Base-by-base conservation (phyloP, 176 grass and related monocot species). In the Rhynchospora tenuis region DNA sequence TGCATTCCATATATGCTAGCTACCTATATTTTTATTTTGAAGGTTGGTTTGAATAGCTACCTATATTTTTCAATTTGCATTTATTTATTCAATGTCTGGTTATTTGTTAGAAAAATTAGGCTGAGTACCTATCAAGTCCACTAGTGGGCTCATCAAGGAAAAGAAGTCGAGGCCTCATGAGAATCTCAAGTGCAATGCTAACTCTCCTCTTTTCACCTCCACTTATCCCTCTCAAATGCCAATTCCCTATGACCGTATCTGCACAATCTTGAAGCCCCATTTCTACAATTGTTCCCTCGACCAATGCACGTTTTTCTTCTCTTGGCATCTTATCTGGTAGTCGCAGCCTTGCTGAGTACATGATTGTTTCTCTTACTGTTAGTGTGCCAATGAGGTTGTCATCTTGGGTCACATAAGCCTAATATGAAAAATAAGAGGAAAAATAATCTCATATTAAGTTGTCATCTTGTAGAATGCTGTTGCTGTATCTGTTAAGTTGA, bases 211-310 rank as follows among this genome's bases (percentile, higher is more conserved):
- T 99, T 87, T 99, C 96, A 2, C 96, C 96, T 2, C 96, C 96
- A 26, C 96, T 99, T 63, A 99, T 65, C 46, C 96, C 96, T 23
- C 96, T 87, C 7, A 99, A 79, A 84, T 99, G 96, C 96, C 96
- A 99, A 28, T 95, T 99, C n/a, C 96, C 96, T 11, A 99, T 75
- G 26, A 90, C 85, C 0, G 96, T 99, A 84, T 99, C 93, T 0
- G 96, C 96, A 2, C 96, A 99, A 60, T 99, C 96, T 71, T 99
- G 96, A n/a, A 99, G 93, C 19, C 96, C 96, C 96, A 99, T 99
- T 89, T 95, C 96, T 6, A 95, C 50, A 50, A 99, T 99, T 1
- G 96, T 99, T 73, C 93, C 89, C 79, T 99, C 96, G 0, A 99
- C 93, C 85, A 99, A 47, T 17, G 96, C 93, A 19, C 85, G 84